These are phyloP conservation scores for Calocybe gambosa DNA, from an alignment of 1,284 basidiomycete species.

Conservation along the genomic window DNA sequence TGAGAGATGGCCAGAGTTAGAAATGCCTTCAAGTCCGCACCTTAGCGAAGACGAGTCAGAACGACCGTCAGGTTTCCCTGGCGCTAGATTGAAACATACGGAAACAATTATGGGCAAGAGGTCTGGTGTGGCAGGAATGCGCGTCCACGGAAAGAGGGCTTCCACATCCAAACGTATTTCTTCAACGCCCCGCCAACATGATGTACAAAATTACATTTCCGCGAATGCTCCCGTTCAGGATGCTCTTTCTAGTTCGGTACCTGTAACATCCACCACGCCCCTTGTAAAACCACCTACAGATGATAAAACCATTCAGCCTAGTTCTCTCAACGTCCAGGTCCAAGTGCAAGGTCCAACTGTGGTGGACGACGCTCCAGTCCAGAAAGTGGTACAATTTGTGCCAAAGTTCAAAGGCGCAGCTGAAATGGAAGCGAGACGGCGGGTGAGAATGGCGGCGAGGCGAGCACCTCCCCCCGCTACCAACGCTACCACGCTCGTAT, in stretches of 20 bases:
- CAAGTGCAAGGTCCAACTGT: slow-evolving; percentile 34
- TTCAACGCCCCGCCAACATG: slow-evolving; percentile 28
- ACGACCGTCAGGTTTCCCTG: slow-evolving; percentile 46
- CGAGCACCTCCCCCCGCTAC: slow-evolving; percentile 32
- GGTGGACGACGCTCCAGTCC: slow-evolving; percentile 36
- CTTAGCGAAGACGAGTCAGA: slow-evolving; percentile 62
- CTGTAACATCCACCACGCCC: slow-evolving; percentile 19
- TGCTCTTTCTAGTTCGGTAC: slow-evolving; percentile 22
- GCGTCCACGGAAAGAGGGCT: slow-evolving; percentile 52
- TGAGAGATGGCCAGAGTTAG: slow-evolving; percentile 80
- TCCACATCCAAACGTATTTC: slow-evolving; percentile 46
- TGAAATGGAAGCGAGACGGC: slow-evolving; percentile 71
- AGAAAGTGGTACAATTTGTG: slow-evolving; percentile 53
- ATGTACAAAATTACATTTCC: slow-evolving; percentile 30
- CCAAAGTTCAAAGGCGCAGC: slow-evolving; percentile 72
- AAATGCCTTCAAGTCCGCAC: slow-evolving; percentile 59
- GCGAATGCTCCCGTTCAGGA: slow-evolving; percentile 27
- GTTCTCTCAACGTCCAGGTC: slow-evolving; percentile 27
- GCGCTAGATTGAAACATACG: slow-evolving; percentile 70
- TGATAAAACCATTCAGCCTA: slow-evolving; percentile 11
- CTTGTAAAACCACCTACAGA: slow-evolving; percentile 20
- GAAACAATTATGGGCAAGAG: slow-evolving; percentile 78
- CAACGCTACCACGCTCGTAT: slow-evolving; percentile 26
- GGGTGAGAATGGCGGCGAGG: slow-evolving; percentile 55
- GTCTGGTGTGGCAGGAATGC: slow-evolving; percentile 60